A percentile compares a stretch with the other conserved stretches of the same genome.
These are phyloP conservation scores for Colletotrichum sp. DNA, from an alignment of 2,329 filamentous ascomycete species.

Conservation along the genomic window DNA sequence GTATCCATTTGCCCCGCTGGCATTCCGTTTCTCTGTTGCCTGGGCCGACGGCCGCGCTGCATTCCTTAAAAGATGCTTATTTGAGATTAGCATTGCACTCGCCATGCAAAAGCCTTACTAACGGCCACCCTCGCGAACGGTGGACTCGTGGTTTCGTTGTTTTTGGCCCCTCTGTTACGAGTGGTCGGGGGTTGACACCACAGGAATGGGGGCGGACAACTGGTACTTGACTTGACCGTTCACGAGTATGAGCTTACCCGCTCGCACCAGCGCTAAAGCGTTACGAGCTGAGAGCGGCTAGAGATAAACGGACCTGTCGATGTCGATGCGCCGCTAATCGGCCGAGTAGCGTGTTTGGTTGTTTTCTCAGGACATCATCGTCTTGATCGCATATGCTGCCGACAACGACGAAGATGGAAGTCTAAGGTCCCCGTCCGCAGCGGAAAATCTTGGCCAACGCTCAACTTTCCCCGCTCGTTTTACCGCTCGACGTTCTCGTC, in stretches of 20 bases:
- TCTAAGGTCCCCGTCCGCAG: neutral
- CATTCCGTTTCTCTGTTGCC: neutral
- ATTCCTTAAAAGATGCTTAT: neutral
- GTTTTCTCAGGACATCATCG: neutral
- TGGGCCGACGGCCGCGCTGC: neutral
- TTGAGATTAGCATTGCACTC: slow-evolving; percentile 4
- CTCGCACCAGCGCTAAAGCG: neutral
- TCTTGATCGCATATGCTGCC: neutral
- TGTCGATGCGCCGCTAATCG: neutral
- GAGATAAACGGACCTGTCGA: neutral
- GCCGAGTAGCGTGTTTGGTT: neutral
- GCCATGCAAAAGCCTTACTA: neutral
- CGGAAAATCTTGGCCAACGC: neutral
- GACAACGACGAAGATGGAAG: neutral
- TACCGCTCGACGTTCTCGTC: neutral
- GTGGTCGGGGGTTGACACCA: neutral
- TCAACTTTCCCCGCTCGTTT: neutral
- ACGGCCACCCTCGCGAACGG: neutral
- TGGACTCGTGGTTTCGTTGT: neutral
- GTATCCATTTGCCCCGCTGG: neutral
- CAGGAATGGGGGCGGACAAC: neutral
- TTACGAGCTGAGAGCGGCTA: neutral
- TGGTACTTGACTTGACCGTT: neutral
- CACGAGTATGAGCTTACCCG: neutral
- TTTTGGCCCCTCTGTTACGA: neutral